Evolutionary conservation across 1,284 basidiomycete species (phyloP).

Genomic region (Heterobasidion irregulare): DNA sequence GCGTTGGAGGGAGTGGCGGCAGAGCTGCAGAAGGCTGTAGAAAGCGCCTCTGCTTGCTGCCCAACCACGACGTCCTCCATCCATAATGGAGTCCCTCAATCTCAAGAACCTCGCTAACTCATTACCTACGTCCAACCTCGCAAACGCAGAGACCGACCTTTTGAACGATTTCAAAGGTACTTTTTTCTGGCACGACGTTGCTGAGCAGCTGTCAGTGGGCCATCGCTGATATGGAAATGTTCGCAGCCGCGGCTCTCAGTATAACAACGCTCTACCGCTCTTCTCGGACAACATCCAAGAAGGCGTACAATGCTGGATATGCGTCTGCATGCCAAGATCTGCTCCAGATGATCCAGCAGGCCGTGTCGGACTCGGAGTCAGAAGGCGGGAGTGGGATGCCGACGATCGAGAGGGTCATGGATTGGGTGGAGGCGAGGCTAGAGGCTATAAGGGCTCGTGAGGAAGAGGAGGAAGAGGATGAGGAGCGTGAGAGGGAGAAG

Average conservation of each 20-base stretch:
- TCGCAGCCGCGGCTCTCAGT: slow-evolving; percentile 64
- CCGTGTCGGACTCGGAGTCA: slow-evolving; percentile 49
- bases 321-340: slow-evolving; percentile 69
- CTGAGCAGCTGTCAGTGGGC: background rate
- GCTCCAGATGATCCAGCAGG: slow-evolving; percentile 71
- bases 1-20: background rate
- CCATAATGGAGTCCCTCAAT: slow-evolving; percentile 57
- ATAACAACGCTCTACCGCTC: slow-evolving; percentile 78
- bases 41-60: too few species aligned
- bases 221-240: slow-evolving; percentile 1
- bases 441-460: slow-evolving; percentile 63
- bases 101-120: slow-evolving; percentile 69
- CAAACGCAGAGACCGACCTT: slow-evolving; percentile 67
- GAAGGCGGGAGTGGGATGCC: slow-evolving; percentile 38
- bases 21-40: background rate
- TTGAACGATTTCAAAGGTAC: slow-evolving; percentile 74
- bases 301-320: slow-evolving; percentile 71
- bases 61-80: background rate
- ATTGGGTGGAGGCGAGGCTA: slow-evolving; percentile 56
- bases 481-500: slow-evolving; percentile 49
- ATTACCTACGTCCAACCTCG: slow-evolving; percentile 49
- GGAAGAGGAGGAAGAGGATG: slow-evolving; percentile 74
- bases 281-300: slow-evolving; percentile 62
- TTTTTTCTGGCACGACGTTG: slow-evolving; percentile 1
- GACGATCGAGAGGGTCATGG: slow-evolving; percentile 70